phyloP scores from a whole-genome alignment of 345 rosid genomes.

The Melaleuca quinquenervia region DNA sequence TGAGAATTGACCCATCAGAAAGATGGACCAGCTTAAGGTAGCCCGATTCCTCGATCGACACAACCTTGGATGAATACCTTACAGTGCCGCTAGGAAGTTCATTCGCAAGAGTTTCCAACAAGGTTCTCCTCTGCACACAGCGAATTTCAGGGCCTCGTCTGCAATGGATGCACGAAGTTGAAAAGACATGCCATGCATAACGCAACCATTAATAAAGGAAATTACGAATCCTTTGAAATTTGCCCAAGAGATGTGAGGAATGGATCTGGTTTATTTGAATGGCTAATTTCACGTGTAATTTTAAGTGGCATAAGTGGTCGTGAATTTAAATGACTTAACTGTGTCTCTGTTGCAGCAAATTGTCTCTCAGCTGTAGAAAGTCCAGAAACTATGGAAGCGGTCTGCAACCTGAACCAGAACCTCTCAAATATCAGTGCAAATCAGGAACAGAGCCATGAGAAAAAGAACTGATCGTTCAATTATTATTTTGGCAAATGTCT shows the following conservation, averaged over 20 bases:
- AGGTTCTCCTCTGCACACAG: constrained; percentile 35
- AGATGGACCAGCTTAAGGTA: constrained; percentile 40
- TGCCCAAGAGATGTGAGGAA: neutral
- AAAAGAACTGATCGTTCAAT: neutral
- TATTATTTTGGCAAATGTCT: neutral
- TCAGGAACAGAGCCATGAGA: neutral
- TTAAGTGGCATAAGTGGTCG: neutral
- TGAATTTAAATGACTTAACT: neutral
- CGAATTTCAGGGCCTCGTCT: constrained; percentile 27
- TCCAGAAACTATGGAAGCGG: neutral
- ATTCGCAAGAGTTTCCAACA: constrained; percentile 38
- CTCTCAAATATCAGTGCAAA: neutral
- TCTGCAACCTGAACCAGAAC: neutral
- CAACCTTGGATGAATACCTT: constrained; percentile 55
- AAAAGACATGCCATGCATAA: neutral
- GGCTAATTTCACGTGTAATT: neutral
- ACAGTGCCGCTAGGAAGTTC: constrained; percentile 58
- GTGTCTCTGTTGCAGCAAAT: neutral
- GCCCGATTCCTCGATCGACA: constrained; percentile 43
- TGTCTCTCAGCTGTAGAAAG: neutral
- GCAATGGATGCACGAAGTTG: neutral
- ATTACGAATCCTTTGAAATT: neutral
- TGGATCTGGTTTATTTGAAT: neutral
- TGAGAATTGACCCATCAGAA: constrained; percentile 33
- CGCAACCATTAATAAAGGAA: neutral